Evolutionary conservation across 768 basidiomycete species (phyloP), one percentile per base, ranked within the genome.

Genomic region (Cystofilobasidium bisporidii): DNA sequence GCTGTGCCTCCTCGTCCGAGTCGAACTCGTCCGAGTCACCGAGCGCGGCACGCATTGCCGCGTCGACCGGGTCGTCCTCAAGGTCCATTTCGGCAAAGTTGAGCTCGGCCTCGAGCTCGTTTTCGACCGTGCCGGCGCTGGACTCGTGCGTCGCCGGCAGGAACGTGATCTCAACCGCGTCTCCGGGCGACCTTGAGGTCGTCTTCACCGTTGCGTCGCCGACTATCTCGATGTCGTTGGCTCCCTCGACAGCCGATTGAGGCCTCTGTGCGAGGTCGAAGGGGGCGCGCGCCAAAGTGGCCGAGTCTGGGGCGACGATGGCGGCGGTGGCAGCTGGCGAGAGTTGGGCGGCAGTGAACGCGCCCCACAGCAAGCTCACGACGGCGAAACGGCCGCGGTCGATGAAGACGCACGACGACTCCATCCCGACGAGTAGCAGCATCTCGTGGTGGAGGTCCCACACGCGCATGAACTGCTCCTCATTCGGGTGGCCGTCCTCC

Each of bases 381-480:
- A 48, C 10, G 6, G 47, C 47, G 14, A 56, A 56, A 2, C 53
- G 53, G 30, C 53, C 53, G 53, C n/a, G 6, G 18, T 32, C 9
- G 20, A 56, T 56, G 28, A 20, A 8, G 28, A 56, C 14, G 53
- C 15, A 9, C 6, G 53, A 30, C 18, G 53, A 30, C 30, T 56
- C 53, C 53, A 56, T 28, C 12, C 30, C 22, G 53, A 32, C 28
- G 15, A 56, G 30, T 30, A 56, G 53, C 28, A 32, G 30, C 26
- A 20, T 47, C 26, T 66, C 65, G 33, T 28, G 57, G 57, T 92
- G 79, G 48, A 96, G 79, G 77, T 96, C 94, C 56, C 84, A 81
- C 67, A 99, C 88, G 71, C 96, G 82, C 90, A 97, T 93, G 50
- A 99, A 78, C 72, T 93, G 89, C 79, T 94, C 91, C 67, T 89